Evolutionary conservation across 1,284 basidiomycete species (phyloP).

Genomic region (Vanrija sp.): DNA sequence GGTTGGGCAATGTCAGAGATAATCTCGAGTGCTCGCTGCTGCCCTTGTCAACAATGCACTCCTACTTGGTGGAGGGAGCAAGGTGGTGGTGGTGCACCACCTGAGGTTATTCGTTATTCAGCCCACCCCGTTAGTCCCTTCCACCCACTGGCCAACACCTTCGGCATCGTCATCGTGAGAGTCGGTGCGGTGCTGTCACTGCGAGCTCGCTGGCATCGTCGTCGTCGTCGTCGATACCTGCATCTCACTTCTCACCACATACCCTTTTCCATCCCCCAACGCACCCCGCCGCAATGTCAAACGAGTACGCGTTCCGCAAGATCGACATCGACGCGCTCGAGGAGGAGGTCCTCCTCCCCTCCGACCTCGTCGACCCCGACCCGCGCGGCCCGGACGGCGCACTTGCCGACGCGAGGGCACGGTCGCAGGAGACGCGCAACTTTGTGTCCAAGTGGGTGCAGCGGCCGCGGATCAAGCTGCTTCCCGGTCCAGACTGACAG

Average conservation of each 20-base stretch:
- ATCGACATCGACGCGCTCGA: conserved; percentile 88
- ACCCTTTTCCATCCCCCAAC: neutral
- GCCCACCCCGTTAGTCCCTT: conserved; percentile 5
- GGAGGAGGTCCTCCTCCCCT: conserved; percentile 80
- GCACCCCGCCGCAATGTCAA: conserved; percentile 54
- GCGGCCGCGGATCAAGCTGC: neutral
- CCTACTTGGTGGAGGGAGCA: neutral
- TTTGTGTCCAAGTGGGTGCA: conserved; percentile 65
- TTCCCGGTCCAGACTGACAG: neutral
- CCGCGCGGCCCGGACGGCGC: conserved; percentile 72
- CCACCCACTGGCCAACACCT: neutral
- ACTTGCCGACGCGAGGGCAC: conserved; percentile 69
- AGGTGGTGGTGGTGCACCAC: no score
- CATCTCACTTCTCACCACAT: conserved; percentile 6
- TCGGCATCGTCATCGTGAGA: neutral
- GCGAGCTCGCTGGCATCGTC: neutral
- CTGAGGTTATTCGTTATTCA: neutral
- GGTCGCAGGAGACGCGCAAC: conserved; percentile 67
- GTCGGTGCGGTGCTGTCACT: neutral
- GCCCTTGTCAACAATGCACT: neutral
- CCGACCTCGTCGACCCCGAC: conserved; percentile 82
- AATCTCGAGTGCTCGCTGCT: neutral
- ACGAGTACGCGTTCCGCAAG: conserved; percentile 71
- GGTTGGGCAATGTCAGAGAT: neutral
- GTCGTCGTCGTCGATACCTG: neutral